A percentile compares a stretch with the other conserved stretches of the same genome.
Conservation (phyloP, 495 filamentous ascomycete genomes). For the Opeltia flavorubescens region DNA sequence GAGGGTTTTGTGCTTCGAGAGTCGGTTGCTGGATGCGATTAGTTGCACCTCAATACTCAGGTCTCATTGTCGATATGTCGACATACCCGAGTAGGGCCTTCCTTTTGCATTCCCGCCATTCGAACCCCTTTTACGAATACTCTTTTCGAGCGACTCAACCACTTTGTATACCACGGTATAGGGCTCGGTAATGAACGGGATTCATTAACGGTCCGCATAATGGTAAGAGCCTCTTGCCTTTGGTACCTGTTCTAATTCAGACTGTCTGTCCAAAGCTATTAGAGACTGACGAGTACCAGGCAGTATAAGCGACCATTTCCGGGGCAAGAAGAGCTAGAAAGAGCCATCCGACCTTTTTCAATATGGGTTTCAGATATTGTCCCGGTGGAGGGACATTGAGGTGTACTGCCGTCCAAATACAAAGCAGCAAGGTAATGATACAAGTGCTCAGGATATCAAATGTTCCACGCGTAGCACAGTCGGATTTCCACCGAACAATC, state of each 20-base stretch:
- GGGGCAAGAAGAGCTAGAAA: slow-evolving; percentile 20
- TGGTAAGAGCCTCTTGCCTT: background rate
- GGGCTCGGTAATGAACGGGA: background rate
- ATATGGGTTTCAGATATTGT: slow-evolving; percentile 1
- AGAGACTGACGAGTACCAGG: slow-evolving; percentile 9
- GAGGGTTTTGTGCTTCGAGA: background rate
- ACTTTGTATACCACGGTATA: background rate
- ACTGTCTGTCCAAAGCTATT: background rate
- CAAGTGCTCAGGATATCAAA: slow-evolving; percentile 23
- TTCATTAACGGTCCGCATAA: background rate
- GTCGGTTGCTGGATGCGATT: background rate
- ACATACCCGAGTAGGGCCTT: background rate
- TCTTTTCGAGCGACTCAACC: too few species aligned
- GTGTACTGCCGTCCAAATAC: slow-evolving; percentile 31
- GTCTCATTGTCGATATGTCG: background rate
- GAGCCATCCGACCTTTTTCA: slow-evolving; percentile 18
- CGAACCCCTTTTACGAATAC: too few species aligned
- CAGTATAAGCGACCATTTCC: slow-evolving; percentile 18
- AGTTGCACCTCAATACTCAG: too few species aligned
- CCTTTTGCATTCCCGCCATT: too few species aligned
- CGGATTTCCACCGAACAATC: slow-evolving; percentile 7
- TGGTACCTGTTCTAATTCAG: background rate
- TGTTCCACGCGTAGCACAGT: slow-evolving; percentile 20
- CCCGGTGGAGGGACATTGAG: slow-evolving; percentile 20
- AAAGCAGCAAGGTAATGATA: slow-evolving; percentile 24